Base-by-base conservation (phyloP, 2,329 filamentous ascomycete genomes). In the Ophiosphaerella narmari region DNA sequence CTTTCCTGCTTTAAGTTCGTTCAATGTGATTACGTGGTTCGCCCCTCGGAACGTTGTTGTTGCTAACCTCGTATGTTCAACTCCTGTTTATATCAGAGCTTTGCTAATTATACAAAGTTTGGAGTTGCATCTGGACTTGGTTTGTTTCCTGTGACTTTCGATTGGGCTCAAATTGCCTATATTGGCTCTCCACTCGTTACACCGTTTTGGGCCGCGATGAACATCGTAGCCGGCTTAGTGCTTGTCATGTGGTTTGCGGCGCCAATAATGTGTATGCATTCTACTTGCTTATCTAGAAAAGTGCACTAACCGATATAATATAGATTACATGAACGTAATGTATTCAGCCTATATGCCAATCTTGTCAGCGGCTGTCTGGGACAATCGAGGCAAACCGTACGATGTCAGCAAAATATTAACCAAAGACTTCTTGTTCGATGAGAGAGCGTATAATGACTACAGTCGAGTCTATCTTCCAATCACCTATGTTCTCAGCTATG, bases 81-180 rank as follows among this genome's bases (percentile, higher is more conserved):
- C 29, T 21, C 16, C n/a, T n/a, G 9, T 9, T 4, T 21, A 33
- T 13, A 9, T 1, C 3, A 6, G 7, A n/a, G 1, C 8, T 2
- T 11, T 6, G 29, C 51, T 67, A 37, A 67, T 23, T 4, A 21
- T 11, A 5, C 38, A 2, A 55, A 81, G 57, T 95, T 95, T 66
- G 91, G 91, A 13, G 88, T 93, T 13, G 83, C 86, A n/a, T 93
- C 90, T 2, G 91, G 91, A 2, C 80, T 96, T 12, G 90, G 90
- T 1, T 75, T 96, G 31, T 91, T 95, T 54, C 91, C 91, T 0
- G 70, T 96, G 63, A 95, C 91, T 0, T 95, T 96, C 65, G 91
- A 96, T 75, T 96, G 91, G 91, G 89, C 89, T 0, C 91, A 96
- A 67, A 87, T 96, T 55, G 90, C 91, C 0, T 85, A 93, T 66